Evolutionary conservation across 2,329 filamentous ascomycete species (phyloP).

Genomic region (Bimuria novae-zelandiae): DNA sequence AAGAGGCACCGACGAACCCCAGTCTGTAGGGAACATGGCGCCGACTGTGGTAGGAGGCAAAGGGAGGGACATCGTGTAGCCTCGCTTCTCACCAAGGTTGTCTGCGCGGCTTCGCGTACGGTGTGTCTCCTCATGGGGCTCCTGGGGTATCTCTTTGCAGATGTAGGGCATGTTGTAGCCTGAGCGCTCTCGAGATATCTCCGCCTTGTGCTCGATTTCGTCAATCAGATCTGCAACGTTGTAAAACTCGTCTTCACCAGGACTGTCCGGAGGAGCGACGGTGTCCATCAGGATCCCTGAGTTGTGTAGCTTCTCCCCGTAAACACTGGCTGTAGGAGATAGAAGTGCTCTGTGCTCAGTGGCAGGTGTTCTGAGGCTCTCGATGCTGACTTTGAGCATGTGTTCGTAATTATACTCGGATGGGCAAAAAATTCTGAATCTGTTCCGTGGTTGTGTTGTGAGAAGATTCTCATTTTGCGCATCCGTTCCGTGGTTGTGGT

Average conservation of each 20-base stretch:
- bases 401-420: slow-evolving; percentile 5
- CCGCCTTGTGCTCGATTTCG: not conserved
- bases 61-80: not conserved
- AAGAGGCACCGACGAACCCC: not conserved
- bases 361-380: not conserved
- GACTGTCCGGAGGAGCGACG: not conserved
- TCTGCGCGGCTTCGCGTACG: not conserved
- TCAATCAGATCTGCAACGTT: slow-evolving; percentile 1
- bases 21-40: not conserved
- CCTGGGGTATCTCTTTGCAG: not conserved
- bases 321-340: not conserved
- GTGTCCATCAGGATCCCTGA: not conserved
- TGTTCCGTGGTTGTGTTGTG: too few relatives aligned
- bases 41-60: not conserved
- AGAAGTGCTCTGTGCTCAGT: not conserved
- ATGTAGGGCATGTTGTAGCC: not conserved
- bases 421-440: slow-evolving; percentile 1
- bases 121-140: not conserved
- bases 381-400: not conserved
- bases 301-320: slow-evolving; percentile 1
- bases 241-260: slow-evolving; percentile 1
- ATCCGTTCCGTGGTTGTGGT: too few relatives aligned
- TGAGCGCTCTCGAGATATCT: not conserved
- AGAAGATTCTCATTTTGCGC: too few relatives aligned
- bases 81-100: not conserved